Percentiles rank a stretch among this genome's conserved stretches.
Evolutionary conservation across 2,329 filamentous ascomycete species (phyloP).

Genomic region (Nigrograna mackinnonii): DNA sequence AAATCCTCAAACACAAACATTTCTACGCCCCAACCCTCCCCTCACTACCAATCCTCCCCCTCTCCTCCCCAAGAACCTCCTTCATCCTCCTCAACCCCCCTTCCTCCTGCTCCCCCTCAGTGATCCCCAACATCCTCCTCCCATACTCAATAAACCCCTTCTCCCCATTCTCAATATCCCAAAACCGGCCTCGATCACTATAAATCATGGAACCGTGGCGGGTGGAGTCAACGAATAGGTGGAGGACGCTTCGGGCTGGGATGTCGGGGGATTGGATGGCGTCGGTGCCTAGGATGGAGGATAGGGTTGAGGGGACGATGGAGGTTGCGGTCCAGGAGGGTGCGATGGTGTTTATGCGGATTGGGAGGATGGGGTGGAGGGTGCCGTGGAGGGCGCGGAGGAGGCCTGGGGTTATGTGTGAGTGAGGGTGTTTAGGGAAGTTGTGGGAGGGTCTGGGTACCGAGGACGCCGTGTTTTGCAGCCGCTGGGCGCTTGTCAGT

Average conservation of each 20-base stretch:
- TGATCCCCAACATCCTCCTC: conserved; percentile 18
- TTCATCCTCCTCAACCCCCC: conserved; percentile 7
- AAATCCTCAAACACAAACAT: too few species aligned
- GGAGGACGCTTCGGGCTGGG: conserved; percentile 21
- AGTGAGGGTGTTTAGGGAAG: neutral
- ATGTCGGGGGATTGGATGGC: conserved; percentile 25
- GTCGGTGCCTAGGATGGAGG: conserved; percentile 17
- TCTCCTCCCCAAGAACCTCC: conserved; percentile 3
- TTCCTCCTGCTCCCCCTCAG: conserved; percentile 6
- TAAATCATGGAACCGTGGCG: conserved; percentile 31
- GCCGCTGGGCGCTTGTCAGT: conserved; percentile 20
- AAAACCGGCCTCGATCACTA: conserved; percentile 22
- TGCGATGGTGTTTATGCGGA: conserved; percentile 37
- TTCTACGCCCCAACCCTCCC: neutral
- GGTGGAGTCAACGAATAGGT: conserved; percentile 30
- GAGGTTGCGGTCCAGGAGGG: conserved; percentile 35
- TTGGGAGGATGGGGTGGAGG: conserved; percentile 24
- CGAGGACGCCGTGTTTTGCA: conserved; percentile 35
- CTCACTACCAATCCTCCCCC: too few species aligned
- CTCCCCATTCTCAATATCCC: conserved; percentile 32
- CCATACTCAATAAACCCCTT: conserved; percentile 20
- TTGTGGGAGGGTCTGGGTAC: conserved; percentile 1
- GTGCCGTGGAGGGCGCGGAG: conserved; percentile 24
- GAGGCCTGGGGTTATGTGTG: conserved; percentile 13
- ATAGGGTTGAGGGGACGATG: conserved; percentile 17